Conservation (phyloP, 1,284 basidiomycete genomes). For the Boletellus deceptivus region DNA sequence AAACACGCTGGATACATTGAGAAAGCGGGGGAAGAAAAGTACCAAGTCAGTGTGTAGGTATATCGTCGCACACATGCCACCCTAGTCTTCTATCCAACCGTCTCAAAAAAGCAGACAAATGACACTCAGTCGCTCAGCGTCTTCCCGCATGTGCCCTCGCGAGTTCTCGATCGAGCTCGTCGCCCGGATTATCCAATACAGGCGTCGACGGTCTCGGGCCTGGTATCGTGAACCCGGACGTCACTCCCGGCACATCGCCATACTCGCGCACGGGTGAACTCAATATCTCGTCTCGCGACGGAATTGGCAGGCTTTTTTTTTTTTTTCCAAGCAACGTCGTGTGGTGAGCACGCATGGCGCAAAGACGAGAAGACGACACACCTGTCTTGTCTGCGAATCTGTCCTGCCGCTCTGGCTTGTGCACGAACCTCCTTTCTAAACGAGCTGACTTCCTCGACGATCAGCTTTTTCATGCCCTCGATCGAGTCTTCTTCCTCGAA, state of each 20-base stretch:
- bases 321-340: no score
- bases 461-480: constrained; percentile 96
- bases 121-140: constrained; percentile 19
- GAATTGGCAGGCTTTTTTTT: constrained; percentile 66
- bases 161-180: constrained; percentile 82
- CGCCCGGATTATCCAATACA: constrained; percentile 81
- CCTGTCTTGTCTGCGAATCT: constrained; percentile 74
- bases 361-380: constrained; percentile 25
- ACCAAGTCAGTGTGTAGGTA: no score
- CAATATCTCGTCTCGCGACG: constrained; percentile 75
- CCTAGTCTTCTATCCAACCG: no score
- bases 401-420: constrained; percentile 67
- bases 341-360: no score
- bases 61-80: no score
- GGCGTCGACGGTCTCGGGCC: constrained; percentile 51
- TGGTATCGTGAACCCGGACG: constrained; percentile 61
- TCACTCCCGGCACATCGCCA: constrained; percentile 63
- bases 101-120: no score
- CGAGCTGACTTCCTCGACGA: constrained; percentile 89
- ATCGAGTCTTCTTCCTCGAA: constrained; percentile 97
- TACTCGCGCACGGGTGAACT: constrained; percentile 71
- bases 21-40: no score
- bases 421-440: constrained; percentile 85
- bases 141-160: constrained; percentile 57
- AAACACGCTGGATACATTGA: no score